Evolutionary conservation across 1,139 yeast species (phyloP).

Genomic region (Hansenula lynferdii): DNA sequence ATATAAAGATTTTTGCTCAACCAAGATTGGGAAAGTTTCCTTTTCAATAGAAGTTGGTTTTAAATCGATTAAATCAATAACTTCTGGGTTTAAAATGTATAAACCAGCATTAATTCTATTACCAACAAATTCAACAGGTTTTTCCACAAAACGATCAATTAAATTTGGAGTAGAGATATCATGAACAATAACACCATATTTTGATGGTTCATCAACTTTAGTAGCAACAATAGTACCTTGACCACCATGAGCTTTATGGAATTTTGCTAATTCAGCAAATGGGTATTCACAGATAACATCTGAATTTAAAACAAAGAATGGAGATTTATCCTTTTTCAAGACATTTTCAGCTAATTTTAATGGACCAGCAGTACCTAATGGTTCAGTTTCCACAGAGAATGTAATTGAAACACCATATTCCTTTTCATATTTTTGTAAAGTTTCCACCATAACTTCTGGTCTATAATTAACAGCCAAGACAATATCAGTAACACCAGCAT

Average conservation of each 20-base stretch:
- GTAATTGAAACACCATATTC: constrained; percentile 94
- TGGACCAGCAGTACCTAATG: constrained; percentile 99
- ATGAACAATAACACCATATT: constrained; percentile 99
- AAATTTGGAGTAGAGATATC: constrained; percentile 89
- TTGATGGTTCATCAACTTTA: constrained; percentile 98
- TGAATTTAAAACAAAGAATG: constrained; percentile 96
- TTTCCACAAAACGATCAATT: constrained; percentile 98
- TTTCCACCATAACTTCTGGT: constrained; percentile 98
- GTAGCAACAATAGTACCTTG: constrained; percentile 99
- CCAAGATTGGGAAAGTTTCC: constrained; percentile 98
- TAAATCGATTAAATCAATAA: constrained; percentile 92
- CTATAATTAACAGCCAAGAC: constrained; percentile 98
- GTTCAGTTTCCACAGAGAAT: constrained; percentile 98
- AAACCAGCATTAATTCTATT: constrained; percentile 98
- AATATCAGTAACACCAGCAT: constrained; percentile 98
- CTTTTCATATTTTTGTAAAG: constrained; percentile 89
- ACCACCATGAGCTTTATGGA: constrained; percentile 96
- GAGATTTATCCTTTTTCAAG: constrained; percentile 90
- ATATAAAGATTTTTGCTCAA: constrained; percentile 82
- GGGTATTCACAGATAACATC: constrained; percentile 99
- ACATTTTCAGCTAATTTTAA: constrained; percentile 94
- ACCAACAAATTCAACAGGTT: constrained; percentile 98
- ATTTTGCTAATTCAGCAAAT: constrained; percentile 82
- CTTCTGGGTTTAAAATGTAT: constrained; percentile 94
- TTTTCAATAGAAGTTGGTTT: constrained; percentile 99